These are phyloP conservation scores for Fusarium pseudocircinatum DNA, from an alignment of 2,329 filamentous ascomycete species.

Conservation along the genomic window DNA sequence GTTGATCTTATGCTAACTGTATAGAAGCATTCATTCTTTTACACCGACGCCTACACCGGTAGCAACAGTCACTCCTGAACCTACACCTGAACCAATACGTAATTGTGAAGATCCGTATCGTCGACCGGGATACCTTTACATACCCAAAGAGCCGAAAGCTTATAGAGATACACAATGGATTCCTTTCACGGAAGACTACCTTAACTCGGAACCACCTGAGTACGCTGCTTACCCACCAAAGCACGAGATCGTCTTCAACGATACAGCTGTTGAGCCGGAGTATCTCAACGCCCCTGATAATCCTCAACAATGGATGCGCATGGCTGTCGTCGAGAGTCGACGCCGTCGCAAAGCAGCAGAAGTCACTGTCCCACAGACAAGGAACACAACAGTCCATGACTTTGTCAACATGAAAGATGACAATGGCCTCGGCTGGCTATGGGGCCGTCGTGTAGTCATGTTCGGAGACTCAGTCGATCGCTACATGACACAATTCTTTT, in stretches of 20 bases:
- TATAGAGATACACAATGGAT: slow-evolving; percentile 58
- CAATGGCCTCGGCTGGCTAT: slow-evolving; percentile 21
- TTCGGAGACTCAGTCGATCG: slow-evolving; percentile 32
- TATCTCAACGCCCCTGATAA: slow-evolving; percentile 14
- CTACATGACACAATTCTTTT: slow-evolving; percentile 31
- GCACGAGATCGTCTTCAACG: slow-evolving; percentile 74
- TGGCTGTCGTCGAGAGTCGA: slow-evolving; percentile 20
- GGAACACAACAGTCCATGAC: slow-evolving; percentile 1
- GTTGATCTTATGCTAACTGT: background rate
- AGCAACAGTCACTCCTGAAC: background rate
- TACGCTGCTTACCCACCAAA: slow-evolving; percentile 51
- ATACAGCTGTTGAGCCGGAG: slow-evolving; percentile 55
- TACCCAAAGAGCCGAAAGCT: slow-evolving; percentile 67
- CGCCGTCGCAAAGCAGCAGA: background rate
- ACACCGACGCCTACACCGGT: background rate
- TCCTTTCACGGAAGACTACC: slow-evolving; percentile 54
- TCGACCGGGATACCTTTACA: slow-evolving; percentile 66
- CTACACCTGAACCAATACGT: background rate
- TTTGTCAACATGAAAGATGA: slow-evolving; percentile 25
- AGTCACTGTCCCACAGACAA: background rate
- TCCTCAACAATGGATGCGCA: slow-evolving; percentile 32
- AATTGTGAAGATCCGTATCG: slow-evolving; percentile 42
- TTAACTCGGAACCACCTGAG: slow-evolving; percentile 65
- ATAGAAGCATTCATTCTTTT: background rate
- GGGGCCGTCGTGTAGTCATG: slow-evolving; percentile 30